Base-by-base conservation (phyloP, 352 stramenopile species). In the Phytophthora colocasiae region DNA sequence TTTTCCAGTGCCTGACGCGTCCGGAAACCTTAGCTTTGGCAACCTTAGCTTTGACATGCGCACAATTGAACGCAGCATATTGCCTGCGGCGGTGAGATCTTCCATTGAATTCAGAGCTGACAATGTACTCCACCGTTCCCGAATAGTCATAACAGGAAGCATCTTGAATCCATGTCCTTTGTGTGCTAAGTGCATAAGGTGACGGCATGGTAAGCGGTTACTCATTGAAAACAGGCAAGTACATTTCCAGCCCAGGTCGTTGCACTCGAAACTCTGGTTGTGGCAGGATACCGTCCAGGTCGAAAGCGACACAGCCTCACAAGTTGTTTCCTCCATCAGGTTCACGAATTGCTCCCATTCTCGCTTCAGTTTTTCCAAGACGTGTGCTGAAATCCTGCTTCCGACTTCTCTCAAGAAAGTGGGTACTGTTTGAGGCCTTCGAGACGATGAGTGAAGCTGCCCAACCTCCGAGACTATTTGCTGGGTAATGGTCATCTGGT, bases 321-420 rank as follows among this genome's bases (percentile, higher is more conserved):
- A 68, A 65, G n/a, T 72, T 79, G 31, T 53, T 9, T 27, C 58
- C 6, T 61, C 55, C 11, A 19, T 26, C 11, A 52, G 60, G 43
- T 63, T 78, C 6, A 50, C 63, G 38, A 27, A 74, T 38, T 31
- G 31, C 2, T 80, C 63, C 69, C 58, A 72, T 24, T 60, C 48
- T 6, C 17, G 41, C 31, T 69, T 69, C 2, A 58, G 24, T 22
- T 47, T 62, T 31, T 57, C 40, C 19, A 68, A 57, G 1, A 63
- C 31, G 29, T 47, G 3, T 3, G 6, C 2, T 10, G 50, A 57
- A 6, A 63, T 22, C 15, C 27, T 47, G 3, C 1, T 41, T 1
- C 44, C 51, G 1, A 69, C 45, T 14, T 19, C 7, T 6, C 38
- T 17, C n/a, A n/a, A n/a, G n/a, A n/a, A n/a, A n/a, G n/a, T n/a